phyloP scores from a whole-genome alignment of 1,284 basidiomycete genomes.

The Leccinum pachyderme region DNA sequence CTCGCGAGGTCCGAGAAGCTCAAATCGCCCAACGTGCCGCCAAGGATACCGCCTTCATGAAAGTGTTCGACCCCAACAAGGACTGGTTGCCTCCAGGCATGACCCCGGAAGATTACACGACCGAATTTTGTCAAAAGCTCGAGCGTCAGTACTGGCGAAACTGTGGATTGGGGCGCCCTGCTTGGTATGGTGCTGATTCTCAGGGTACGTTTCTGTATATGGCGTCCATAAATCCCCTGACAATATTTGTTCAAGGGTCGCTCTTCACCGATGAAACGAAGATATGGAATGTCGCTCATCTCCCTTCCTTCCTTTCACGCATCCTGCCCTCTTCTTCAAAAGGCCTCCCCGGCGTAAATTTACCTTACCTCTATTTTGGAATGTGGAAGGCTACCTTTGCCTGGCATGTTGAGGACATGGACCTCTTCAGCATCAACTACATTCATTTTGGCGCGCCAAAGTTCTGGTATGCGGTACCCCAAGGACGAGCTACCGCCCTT shows the following conservation, averaged over 20 bases:
- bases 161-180: conserved; percentile 80
- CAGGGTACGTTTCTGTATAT: conserved; percentile 52
- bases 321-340: conserved; percentile 67
- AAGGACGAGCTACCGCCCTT: conserved; percentile 73
- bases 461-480: conserved; percentile 96
- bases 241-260: conserved; percentile 52
- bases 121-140: conserved; percentile 82
- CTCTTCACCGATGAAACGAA: conserved; percentile 82
- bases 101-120: conserved; percentile 71
- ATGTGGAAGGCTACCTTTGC: conserved; percentile 99
- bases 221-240: neutral
- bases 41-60: conserved; percentile 64
- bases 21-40: conserved; percentile 50
- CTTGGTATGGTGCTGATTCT: conserved; percentile 97
- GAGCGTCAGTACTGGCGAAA: conserved; percentile 94
- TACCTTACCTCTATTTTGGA: conserved; percentile 97
- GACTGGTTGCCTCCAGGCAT: conserved; percentile 82
- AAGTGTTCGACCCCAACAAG: conserved; percentile 63
- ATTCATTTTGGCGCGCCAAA: conserved; percentile 98
- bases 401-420: conserved; percentile 99
- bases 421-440: conserved; percentile 98
- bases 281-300: conserved; percentile 90
- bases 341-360: conserved; percentile 91
- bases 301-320: conserved; percentile 85
- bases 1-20: conserved; percentile 53